Percentiles rank a stretch among this genome's conserved stretches.
Conservation (phyloP, 2,329 filamentous ascomycete genomes). For the Claviceps sp. region DNA sequence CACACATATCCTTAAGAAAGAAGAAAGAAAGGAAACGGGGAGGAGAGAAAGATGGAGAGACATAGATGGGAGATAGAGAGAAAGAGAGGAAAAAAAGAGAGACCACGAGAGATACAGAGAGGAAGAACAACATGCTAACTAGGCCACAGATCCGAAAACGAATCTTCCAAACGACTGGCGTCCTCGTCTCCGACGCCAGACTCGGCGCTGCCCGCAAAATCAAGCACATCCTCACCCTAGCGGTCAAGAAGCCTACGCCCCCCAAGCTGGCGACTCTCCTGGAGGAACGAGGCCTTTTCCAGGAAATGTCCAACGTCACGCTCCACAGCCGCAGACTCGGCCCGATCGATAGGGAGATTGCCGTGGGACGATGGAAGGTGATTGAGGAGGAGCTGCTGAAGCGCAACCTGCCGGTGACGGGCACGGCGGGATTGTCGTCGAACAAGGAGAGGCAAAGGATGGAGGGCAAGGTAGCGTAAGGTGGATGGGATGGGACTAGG, state of each 20-base stretch:
- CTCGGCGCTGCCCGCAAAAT: constrained; percentile 44
- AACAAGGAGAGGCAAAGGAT: constrained; percentile 32
- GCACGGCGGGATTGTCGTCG: constrained; percentile 25
- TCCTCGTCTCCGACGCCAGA: constrained; percentile 57
- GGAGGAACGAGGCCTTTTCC: constrained; percentile 29
- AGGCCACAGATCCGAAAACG: constrained; percentile 60
- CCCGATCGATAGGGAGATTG: constrained; percentile 57
- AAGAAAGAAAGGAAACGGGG: neutral
- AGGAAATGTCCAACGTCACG: constrained; percentile 53
- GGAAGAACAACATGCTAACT: neutral
- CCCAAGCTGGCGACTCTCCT: constrained; percentile 52
- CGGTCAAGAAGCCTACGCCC: constrained; percentile 41
- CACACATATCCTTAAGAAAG: too few species aligned
- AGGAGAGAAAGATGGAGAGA: neutral
- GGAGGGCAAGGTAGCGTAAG: constrained; percentile 21
- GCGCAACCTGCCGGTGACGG: constrained; percentile 45
- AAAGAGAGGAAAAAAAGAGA: neutral
- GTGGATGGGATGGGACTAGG: neutral
- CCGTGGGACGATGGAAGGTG: constrained; percentile 65
- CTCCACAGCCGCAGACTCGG: constrained; percentile 53
- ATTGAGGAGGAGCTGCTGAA: constrained; percentile 57
- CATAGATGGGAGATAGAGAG: neutral
- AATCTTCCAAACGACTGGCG: constrained; percentile 67
- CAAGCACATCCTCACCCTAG: constrained; percentile 38
- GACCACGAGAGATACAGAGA: neutral